These are phyloP conservation scores for Draba incana DNA, from an alignment of 345 rosid genomes.

Conservation along the genomic window DNA sequence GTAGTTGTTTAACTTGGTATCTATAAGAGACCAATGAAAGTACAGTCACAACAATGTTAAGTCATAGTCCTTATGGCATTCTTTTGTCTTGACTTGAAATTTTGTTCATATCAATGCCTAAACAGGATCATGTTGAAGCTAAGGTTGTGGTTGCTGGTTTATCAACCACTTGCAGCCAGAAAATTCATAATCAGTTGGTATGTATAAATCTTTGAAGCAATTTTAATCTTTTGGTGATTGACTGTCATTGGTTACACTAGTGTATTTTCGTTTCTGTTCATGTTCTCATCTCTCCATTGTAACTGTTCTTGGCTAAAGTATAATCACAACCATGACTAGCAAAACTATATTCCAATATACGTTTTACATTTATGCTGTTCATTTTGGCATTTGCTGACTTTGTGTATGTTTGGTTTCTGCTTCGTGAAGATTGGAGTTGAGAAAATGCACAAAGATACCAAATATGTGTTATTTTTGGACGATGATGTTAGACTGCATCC, in stretches of 20 bases:
- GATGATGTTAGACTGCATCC: conserved; percentile 99
- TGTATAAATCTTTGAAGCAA: conserved; percentile 38
- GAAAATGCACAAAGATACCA: conserved; percentile 85
- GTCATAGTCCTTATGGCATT: conserved; percentile 2
- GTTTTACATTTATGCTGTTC: background rate
- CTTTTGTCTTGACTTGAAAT: conserved; percentile 25
- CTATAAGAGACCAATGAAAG: background rate
- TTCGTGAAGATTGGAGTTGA: conserved; percentile 84
- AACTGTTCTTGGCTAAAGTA: too few relatives aligned
- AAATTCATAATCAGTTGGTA: conserved; percentile 98
- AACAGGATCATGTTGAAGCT: conserved; percentile 81
- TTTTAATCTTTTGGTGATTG: conserved; percentile 4
- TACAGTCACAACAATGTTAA: too few relatives aligned
- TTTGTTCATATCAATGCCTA: conserved; percentile 9
- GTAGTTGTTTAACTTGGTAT: conserved; percentile 1
- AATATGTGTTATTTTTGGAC: conserved; percentile 89
- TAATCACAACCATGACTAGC: too few relatives aligned
- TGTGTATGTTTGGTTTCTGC: conserved; percentile 9
- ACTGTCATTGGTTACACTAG: conserved; percentile 9
- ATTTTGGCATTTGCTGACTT: conserved; percentile 28
- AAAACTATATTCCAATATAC: too few relatives aligned
- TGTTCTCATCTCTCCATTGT: too few relatives aligned
- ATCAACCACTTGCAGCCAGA: conserved; percentile 97
- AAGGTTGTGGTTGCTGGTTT: conserved; percentile 82
- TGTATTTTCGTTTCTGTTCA: too few relatives aligned